Conservation (phyloP, 2,329 filamentous ascomycete species). For the Cercospora canescens region DNA sequence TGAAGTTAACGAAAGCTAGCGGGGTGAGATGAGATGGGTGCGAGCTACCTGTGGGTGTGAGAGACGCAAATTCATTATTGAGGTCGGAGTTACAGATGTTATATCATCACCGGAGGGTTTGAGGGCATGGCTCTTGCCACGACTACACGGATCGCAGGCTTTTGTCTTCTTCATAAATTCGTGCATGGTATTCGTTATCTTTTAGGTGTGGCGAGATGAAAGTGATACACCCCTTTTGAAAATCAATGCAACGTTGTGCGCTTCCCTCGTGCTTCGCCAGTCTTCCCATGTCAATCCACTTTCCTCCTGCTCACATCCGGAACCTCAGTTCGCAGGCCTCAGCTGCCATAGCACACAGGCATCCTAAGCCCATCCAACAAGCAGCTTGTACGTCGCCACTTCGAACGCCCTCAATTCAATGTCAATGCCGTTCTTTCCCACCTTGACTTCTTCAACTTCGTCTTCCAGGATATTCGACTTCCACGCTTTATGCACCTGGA, state of each 20-base stretch:
- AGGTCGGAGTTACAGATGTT: background rate
- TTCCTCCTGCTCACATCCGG: too few relatives aligned
- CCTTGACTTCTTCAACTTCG: conserved; percentile 66
- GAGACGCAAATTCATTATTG: background rate
- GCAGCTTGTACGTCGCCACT: conserved; percentile 39
- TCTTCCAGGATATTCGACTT: conserved; percentile 91
- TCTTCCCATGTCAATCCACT: too few relatives aligned
- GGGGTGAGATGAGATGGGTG: too few relatives aligned
- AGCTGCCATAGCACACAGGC: background rate
- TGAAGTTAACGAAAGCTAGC: too few relatives aligned
- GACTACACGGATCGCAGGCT: background rate
- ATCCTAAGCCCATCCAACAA: background rate
- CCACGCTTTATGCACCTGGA: conserved; percentile 73
- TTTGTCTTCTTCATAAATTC: background rate
- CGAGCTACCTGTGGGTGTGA: background rate
- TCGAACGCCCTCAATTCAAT: conserved; percentile 42
- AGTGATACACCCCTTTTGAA: background rate
- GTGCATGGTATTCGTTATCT: background rate
- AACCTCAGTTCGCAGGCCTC: background rate
- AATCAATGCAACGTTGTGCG: background rate
- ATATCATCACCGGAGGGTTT: background rate
- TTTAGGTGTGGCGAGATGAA: background rate
- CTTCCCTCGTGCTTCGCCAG: background rate
- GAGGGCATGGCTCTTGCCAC: background rate
- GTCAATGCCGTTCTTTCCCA: conserved; percentile 44